Percentiles rank a stretch among this genome's conserved stretches.
Evolutionary conservation across 805 yeast species (phyloP).

Genomic region (Candida khao-thaluensis): DNA sequence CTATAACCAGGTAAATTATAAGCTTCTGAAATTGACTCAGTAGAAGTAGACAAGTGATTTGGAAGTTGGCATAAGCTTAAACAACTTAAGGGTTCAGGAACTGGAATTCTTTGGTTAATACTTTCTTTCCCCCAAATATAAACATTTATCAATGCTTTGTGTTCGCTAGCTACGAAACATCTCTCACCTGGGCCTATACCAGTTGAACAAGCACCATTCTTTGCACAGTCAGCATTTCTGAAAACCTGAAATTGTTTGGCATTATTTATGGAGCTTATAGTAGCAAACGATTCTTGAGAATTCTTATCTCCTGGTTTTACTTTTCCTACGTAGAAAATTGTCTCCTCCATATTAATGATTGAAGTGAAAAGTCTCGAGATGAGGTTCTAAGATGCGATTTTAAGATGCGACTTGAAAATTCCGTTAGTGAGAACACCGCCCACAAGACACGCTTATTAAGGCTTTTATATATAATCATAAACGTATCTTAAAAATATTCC

Average conservation of each 20-base stretch:
- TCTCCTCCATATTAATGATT: slow-evolving; percentile 49
- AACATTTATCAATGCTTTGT: slow-evolving; percentile 72
- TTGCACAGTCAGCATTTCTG: slow-evolving; percentile 50
- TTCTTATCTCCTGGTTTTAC: slow-evolving; percentile 46
- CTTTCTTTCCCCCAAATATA: slow-evolving; percentile 71
- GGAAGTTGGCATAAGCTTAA: slow-evolving; percentile 39
- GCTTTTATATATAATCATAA: too few species aligned
- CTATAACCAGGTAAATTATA: slow-evolving; percentile 41
- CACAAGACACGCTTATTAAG: neutral
- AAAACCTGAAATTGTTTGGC: slow-evolving; percentile 50
- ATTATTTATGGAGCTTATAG: slow-evolving; percentile 44
- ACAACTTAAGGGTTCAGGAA: slow-evolving; percentile 75
- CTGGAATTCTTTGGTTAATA: slow-evolving; percentile 74
- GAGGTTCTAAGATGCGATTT: too few species aligned
- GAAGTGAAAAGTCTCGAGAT: slow-evolving; percentile 6
- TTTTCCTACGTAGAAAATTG: slow-evolving; percentile 45
- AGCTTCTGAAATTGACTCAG: neutral
- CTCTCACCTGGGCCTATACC: slow-evolving; percentile 50
- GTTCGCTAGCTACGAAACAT: slow-evolving; percentile 62
- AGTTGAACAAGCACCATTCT: slow-evolving; percentile 47
- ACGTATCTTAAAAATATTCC: neutral
- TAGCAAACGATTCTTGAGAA: slow-evolving; percentile 42
- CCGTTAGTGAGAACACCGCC: too few species aligned
- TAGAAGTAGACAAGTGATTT: neutral
- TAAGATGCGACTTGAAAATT: neutral